Evolutionary conservation across 371 early-diverging fungal genomes (phyloP).

Genomic region (Apophysomyces trapeziformis): DNA sequence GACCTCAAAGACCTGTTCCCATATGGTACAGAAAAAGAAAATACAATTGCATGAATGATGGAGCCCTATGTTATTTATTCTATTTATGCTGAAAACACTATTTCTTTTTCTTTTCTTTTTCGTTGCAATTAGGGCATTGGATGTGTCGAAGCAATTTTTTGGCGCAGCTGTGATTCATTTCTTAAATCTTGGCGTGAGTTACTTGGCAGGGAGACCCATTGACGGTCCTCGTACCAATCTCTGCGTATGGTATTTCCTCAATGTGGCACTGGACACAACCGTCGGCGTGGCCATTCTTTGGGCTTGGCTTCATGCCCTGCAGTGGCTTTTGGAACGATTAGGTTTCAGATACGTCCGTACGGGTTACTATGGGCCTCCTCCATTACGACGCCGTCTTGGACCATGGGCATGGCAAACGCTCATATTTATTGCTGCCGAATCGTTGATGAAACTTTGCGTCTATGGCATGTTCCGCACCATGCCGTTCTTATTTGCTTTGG

Average conservation of each 20-base stretch:
- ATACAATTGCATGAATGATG: too few species aligned
- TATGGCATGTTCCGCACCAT: slow-evolving; percentile 32
- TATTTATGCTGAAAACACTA: too few species aligned
- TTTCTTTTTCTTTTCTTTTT: slow-evolving; percentile 7
- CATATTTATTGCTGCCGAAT: slow-evolving; percentile 35
- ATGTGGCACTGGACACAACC: slow-evolving; percentile 66
- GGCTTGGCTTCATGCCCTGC: slow-evolving; percentile 36
- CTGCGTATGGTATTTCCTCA: slow-evolving; percentile 70
- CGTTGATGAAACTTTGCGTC: slow-evolving; percentile 41
- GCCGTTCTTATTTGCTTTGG: slow-evolving; percentile 36
- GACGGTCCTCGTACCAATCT: slow-evolving; percentile 49
- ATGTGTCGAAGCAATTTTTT: slow-evolving; percentile 67
- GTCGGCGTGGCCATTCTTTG: slow-evolving; percentile 65
- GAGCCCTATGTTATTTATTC: too few species aligned
- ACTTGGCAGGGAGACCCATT: slow-evolving; percentile 43
- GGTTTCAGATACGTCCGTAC: slow-evolving; percentile 18
- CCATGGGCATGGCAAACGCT: slow-evolving; percentile 35
- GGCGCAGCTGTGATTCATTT: slow-evolving; percentile 65
- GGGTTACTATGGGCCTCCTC: slow-evolving; percentile 34
- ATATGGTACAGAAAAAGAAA: slow-evolving; percentile 49
- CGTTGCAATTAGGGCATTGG: slow-evolving; percentile 52
- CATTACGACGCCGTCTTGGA: slow-evolving; percentile 17
- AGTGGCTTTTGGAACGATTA: slow-evolving; percentile 18
- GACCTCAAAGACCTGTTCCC: slow-evolving; percentile 61
- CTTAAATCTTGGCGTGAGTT: slow-evolving; percentile 59